Percentiles rank a stretch among this genome's conserved stretches.
These are phyloP conservation scores for Kwoniella dejecticola DNA, from an alignment of 768 basidiomycete genomes.

Conservation along the genomic window DNA sequence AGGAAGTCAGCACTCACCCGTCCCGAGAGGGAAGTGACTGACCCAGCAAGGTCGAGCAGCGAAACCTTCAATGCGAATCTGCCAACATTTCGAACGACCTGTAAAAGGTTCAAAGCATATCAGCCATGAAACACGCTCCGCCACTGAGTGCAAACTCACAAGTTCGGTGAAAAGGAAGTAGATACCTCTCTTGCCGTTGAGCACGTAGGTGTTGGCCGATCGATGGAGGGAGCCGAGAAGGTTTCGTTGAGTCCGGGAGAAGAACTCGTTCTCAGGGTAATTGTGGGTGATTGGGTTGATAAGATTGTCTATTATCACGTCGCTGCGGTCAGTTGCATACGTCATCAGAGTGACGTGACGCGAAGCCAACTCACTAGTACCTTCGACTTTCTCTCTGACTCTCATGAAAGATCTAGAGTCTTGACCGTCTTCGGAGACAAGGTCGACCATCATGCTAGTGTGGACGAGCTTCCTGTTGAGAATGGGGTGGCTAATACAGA, in stretches of 20 bases:
- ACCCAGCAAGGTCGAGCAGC: constrained; percentile 17
- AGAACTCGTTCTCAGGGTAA: neutral
- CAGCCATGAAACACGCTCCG: neutral
- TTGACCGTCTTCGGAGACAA: constrained; percentile 14
- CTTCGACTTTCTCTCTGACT: neutral
- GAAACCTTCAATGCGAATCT: constrained; percentile 10
- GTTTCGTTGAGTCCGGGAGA: constrained; percentile 10
- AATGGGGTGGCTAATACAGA: neutral
- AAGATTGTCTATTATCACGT: neutral
- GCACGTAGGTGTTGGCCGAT: neutral
- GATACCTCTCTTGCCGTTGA: constrained; percentile 8
- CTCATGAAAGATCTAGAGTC: constrained; percentile 13
- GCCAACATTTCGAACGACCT: constrained; percentile 19
- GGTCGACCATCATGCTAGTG: constrained; percentile 21
- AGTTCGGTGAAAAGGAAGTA: constrained; percentile 24
- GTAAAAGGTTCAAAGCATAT: too few species aligned
- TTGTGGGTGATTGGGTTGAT: neutral
- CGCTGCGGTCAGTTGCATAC: neutral
- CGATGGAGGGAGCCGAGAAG: constrained; percentile 14
- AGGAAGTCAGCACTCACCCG: neutral
- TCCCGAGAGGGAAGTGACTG: neutral
- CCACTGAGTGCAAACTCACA: constrained; percentile 8
- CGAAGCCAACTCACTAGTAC: neutral
- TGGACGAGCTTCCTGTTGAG: constrained; percentile 13
- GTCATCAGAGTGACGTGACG: too few species aligned